Evolutionary conservation across 2,329 filamentous ascomycete species (phyloP).

Genomic region (Ciborinia camelliae): DNA sequence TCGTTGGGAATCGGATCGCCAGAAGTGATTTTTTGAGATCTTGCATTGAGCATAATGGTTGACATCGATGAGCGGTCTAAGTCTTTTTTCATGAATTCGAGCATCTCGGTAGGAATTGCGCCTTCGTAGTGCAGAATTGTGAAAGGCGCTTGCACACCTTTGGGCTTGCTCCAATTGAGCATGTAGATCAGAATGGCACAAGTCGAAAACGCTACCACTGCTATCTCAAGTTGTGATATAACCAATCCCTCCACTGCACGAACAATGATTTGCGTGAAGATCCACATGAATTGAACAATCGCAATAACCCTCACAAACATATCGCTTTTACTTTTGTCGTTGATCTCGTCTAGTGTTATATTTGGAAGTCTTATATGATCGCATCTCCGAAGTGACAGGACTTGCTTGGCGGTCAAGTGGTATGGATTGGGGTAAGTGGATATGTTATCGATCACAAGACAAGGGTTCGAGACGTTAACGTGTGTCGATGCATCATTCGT

Average conservation of each 20-base stretch:
- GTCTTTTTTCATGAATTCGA: constrained; percentile 7
- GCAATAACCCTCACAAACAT: constrained; percentile 16
- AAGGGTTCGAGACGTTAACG: neutral
- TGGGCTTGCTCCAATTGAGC: constrained; percentile 13
- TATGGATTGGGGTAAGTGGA: constrained; percentile 1
- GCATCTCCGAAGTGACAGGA: constrained; percentile 13
- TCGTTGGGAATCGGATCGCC: constrained; percentile 4
- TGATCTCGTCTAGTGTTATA: constrained; percentile 48
- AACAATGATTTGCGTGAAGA: neutral
- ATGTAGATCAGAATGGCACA: constrained; percentile 21
- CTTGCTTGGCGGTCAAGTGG: constrained; percentile 3
- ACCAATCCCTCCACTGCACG: neutral
- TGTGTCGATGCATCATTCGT: neutral
- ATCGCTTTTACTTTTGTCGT: constrained; percentile 42
- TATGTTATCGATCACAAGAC: neutral
- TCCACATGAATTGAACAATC: constrained; percentile 23
- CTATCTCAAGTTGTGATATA: constrained; percentile 12
- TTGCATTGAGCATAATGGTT: neutral
- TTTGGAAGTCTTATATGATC: constrained; percentile 26
- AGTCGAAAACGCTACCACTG: constrained; percentile 16
- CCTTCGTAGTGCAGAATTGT: constrained; percentile 10
- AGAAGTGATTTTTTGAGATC: neutral
- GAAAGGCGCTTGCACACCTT: constrained; percentile 1
- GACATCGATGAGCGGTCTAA: neutral
- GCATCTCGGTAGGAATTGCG: neutral